Conservation (phyloP, 2,329 filamentous ascomycete species). For the Xylogone sp. region DNA sequence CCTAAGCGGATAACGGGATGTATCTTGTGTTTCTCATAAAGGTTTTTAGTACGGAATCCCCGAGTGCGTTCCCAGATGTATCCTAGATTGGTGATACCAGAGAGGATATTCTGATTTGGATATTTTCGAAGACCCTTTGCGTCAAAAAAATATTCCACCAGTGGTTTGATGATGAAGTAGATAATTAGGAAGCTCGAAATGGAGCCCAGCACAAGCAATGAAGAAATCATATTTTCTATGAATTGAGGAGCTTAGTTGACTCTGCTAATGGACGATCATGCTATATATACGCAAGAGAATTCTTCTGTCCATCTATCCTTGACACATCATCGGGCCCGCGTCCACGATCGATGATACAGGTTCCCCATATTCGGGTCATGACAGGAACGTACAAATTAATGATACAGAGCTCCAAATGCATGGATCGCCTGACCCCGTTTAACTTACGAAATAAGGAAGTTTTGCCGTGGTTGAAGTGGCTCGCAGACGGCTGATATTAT, state of each 20-base stretch:
- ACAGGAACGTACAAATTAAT: not conserved
- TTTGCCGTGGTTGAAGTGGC: not conserved
- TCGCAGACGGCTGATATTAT: not conserved
- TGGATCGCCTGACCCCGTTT: not conserved
- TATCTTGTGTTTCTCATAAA: not conserved
- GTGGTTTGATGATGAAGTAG: not conserved
- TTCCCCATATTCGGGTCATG: too few relatives aligned
- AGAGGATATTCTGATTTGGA: not conserved
- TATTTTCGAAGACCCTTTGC: not conserved
- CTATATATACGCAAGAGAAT: too few relatives aligned
- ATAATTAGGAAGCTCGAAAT: not conserved
- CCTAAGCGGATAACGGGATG: slow-evolving; percentile 2
- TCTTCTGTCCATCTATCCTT: too few relatives aligned
- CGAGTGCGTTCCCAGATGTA: not conserved
- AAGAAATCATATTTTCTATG: not conserved
- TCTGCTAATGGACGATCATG: too few relatives aligned
- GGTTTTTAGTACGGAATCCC: not conserved
- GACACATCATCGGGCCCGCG: too few relatives aligned
- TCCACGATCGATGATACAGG: too few relatives aligned
- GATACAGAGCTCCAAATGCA: not conserved
- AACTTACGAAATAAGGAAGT: not conserved
- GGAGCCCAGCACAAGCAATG: not conserved
- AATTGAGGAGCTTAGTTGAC: too few relatives aligned
- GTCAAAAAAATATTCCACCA: not conserved
- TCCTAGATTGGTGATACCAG: not conserved